Conservation (phyloP, 1,284 basidiomycete species). For the Ceratobasidium sp. region DNA sequence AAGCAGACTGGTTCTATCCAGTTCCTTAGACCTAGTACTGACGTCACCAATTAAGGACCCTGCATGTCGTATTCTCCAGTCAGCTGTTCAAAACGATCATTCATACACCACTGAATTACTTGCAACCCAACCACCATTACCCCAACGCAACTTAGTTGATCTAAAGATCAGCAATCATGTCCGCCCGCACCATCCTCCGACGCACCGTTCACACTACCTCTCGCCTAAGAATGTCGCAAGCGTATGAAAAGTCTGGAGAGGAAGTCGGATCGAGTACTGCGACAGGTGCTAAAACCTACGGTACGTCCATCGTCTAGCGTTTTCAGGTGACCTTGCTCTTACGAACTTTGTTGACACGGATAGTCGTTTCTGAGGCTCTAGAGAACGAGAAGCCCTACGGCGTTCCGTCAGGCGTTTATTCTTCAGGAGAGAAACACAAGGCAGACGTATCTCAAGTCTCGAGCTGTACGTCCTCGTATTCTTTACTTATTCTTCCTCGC, state of each 20-base stretch:
- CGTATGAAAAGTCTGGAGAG: conserved; percentile 32
- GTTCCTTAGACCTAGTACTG: background rate
- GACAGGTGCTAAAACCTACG: conserved; percentile 16
- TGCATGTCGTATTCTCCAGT: background rate
- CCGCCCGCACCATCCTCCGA: conserved; percentile 19
- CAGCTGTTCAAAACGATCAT: background rate
- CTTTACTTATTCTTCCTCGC: too few relatives aligned
- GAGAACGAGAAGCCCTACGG: conserved; percentile 40
- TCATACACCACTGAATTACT: background rate
- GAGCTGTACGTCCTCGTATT: conserved; percentile 15
- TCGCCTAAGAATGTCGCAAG: conserved; percentile 13
- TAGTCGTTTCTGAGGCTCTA: conserved; percentile 36
- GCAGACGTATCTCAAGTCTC: conserved; percentile 30
- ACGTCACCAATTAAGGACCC: background rate
- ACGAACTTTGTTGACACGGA: background rate
- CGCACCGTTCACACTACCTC: conserved; percentile 21
- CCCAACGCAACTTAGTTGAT: too few relatives aligned
- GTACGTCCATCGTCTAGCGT: background rate
- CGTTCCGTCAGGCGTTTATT: conserved; percentile 35
- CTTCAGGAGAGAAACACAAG: conserved; percentile 21
- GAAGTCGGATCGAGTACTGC: background rate
- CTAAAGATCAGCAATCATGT: background rate
- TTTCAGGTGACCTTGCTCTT: background rate
- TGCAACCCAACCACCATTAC: background rate
- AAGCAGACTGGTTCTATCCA: background rate